Evolutionary conservation across 805 yeast genomes (phyloP), one percentile per base, ranked within the genome.

Genomic region (Candida vaughaniae): DNA sequence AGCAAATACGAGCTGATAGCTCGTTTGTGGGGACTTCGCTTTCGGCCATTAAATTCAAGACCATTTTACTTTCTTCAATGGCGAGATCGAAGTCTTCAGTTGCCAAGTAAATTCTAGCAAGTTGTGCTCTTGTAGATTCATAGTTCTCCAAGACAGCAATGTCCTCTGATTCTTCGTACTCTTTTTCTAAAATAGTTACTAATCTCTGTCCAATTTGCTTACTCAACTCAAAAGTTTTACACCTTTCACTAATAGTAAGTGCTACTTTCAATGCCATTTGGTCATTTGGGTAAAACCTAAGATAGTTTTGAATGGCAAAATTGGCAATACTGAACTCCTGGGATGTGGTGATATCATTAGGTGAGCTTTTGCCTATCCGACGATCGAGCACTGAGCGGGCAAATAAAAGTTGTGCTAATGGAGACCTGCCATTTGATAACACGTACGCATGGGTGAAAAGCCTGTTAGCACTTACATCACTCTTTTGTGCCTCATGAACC

Each of bases 361-460:
- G 23, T 31, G 60, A 57, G 4, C 58, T 49, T 3, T 71, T 67
- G 22, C 72, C 64, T 5, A 59, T 43, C 33, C 76, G 57, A 43
- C 71, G 69, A 49, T 66, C 54, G 29, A 81, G 58, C 36, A 83
- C 66, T 31, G 76, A 73, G 31, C 74, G 58, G 0, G 91, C 95
- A 58, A 83, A 86, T 18, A 88, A 66, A 31, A 87, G 54, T 56
- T 85, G 87, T 0, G 93, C 80, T 26, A 79, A 58, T 16, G 83
- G 78, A 29, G 82, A 77, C 29, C 73, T 67, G 1, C 95, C 95
- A 52, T 82, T 82, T 1, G 96, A 79, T 33, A 91, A 62, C 9
- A 80, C 73, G 48, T 75, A 85, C 0, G 96, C 85, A 59, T 93
- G 97, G 1, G 85, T 82, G 50, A 81, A 81, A 33, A 85, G 56